A percentile compares a stretch with the other conserved stretches of the same genome.
Evolutionary conservation across 441 rosid genomes (phyloP).

Genomic region (Populus hybrid): DNA sequence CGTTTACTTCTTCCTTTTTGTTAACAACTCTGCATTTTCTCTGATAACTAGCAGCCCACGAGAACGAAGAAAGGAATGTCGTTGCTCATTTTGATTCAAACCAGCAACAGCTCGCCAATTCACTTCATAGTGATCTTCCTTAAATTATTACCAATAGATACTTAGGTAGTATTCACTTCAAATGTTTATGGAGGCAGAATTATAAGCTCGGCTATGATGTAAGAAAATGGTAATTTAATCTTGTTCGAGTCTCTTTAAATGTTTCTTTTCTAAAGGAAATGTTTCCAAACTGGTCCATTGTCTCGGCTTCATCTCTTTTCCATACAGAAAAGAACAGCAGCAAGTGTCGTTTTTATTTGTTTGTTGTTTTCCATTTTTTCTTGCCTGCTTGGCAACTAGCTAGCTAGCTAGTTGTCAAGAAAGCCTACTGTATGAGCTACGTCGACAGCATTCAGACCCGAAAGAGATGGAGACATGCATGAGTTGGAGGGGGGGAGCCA

Average conservation of each 20-base stretch:
- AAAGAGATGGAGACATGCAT: not conserved
- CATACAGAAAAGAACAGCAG: too few species aligned
- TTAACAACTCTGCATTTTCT: not conserved
- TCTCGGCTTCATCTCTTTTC: too few species aligned
- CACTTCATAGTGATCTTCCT: not conserved
- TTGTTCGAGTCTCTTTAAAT: not conserved
- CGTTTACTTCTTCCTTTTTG: not conserved
- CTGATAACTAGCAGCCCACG: too few species aligned
- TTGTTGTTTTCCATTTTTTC: not conserved
- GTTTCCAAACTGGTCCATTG: not conserved
- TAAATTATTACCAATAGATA: not conserved
- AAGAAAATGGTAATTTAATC: not conserved
- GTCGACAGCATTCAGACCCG: not conserved
- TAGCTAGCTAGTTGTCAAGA: not conserved
- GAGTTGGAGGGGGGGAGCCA: too few species aligned
- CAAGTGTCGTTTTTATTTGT: not conserved
- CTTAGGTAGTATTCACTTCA: too few species aligned
- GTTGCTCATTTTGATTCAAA: not conserved
- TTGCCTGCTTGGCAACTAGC: not conserved
- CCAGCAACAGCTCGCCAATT: not conserved
- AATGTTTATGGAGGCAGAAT: not conserved
- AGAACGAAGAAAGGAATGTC: too few species aligned
- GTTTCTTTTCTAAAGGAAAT: not conserved
- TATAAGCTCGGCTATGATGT: not conserved
- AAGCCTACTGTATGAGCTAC: not conserved